phyloP scores from a whole-genome alignment of 331 rosid species.

The Arachis monticola region DNA sequence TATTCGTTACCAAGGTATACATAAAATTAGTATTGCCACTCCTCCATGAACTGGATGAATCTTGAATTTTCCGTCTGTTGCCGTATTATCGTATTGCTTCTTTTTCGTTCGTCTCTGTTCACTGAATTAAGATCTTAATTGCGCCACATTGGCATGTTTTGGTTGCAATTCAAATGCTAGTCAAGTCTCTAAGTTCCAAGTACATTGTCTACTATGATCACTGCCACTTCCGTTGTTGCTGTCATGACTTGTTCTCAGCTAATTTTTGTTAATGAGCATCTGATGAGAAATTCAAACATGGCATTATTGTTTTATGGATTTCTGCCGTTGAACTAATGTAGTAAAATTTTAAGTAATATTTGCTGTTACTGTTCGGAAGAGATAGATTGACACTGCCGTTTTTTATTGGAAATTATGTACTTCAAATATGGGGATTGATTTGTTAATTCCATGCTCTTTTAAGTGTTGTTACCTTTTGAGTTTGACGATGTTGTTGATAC shows the following conservation, averaged over 20 bases:
- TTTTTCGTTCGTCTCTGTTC: neutral
- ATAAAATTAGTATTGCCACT: neutral
- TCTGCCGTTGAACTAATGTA: constrained; percentile 1
- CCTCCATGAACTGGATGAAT: neutral
- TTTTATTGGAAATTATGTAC: constrained; percentile 17
- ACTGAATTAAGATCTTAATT: neutral
- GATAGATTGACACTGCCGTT: neutral
- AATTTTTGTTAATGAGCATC: neutral
- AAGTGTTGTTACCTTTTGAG: neutral
- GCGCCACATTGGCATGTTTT: neutral
- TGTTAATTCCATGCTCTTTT: constrained; percentile 10
- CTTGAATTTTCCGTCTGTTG: neutral
- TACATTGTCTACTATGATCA: neutral
- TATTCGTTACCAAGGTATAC: constrained; percentile 83
- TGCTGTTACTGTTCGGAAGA: neutral
- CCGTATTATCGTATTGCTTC: too few species aligned
- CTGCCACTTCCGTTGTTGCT: neutral
- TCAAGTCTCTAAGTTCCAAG: neutral
- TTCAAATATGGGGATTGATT: neutral
- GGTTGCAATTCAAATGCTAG: constrained; percentile 4
- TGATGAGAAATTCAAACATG: neutral
- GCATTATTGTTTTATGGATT: constrained; percentile 20
- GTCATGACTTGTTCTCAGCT: neutral
- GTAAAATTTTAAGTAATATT: constrained; percentile 15
- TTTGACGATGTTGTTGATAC: neutral